Percentiles rank a stretch among this genome's conserved stretches.
Conservation (phyloP, 495 filamentous ascomycete genomes). For the Lepidopterella palustris region DNA sequence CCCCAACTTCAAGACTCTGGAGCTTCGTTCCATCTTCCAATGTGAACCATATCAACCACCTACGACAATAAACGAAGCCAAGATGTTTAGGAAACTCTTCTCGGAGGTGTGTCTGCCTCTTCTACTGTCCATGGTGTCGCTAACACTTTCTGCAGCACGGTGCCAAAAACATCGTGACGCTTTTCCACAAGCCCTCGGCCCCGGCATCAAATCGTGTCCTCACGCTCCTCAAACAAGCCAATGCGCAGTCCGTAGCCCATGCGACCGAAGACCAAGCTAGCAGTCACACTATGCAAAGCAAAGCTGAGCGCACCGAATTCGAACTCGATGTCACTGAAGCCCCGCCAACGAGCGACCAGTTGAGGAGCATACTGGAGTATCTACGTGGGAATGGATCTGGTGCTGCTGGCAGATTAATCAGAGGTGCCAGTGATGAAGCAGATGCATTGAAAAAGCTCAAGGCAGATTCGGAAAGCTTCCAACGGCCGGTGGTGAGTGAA, state of each 20-base stretch:
- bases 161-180: slow-evolving; percentile 71
- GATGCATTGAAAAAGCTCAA: slow-evolving; percentile 72
- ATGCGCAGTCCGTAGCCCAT: slow-evolving; percentile 50
- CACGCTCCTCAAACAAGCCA: slow-evolving; percentile 67
- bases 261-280: slow-evolving; percentile 64
- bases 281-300: slow-evolving; percentile 50
- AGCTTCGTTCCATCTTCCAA: not conserved
- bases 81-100: slow-evolving; percentile 34
- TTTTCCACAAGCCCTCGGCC: slow-evolving; percentile 78
- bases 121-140: not conserved
- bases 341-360: slow-evolving; percentile 73
- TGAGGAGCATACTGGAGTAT: slow-evolving; percentile 83
- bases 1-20: not conserved
- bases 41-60: not conserved
- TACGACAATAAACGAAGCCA: not conserved
- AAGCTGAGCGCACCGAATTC: slow-evolving; percentile 58
- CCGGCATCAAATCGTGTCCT: slow-evolving; percentile 60
- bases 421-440: slow-evolving; percentile 59
- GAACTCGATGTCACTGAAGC: slow-evolving; percentile 79
- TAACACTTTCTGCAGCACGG: slow-evolving; percentile 29
- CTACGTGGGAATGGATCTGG: slow-evolving; percentile 44
- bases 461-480: slow-evolving; percentile 52
- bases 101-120: slow-evolving; percentile 26
- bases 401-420: slow-evolving; percentile 53
- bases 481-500: slow-evolving; percentile 54